These are phyloP conservation scores for Aspergillus neotritici DNA, from an alignment of 2,329 filamentous ascomycete species.

Conservation along the genomic window DNA sequence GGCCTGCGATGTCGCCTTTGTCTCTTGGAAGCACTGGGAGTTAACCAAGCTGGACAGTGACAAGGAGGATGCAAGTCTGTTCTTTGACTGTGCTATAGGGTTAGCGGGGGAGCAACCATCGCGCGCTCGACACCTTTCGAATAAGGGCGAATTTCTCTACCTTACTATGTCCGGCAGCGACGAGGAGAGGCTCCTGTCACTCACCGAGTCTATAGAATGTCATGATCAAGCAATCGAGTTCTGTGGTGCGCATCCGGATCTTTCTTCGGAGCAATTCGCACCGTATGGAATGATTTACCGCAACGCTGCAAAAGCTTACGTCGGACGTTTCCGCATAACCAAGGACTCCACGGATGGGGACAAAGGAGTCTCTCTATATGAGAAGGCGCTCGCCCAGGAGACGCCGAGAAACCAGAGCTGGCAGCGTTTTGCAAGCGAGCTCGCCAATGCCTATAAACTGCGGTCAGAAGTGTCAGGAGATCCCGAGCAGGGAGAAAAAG, in stretches of 20 bases:
- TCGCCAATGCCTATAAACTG: neutral
- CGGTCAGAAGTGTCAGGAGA: neutral
- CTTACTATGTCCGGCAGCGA: neutral
- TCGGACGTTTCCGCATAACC: neutral
- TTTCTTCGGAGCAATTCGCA: neutral
- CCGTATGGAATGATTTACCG: slow-evolving; percentile 4
- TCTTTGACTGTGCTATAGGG: slow-evolving; percentile 2
- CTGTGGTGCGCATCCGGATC: neutral
- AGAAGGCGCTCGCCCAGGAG: slow-evolving; percentile 1
- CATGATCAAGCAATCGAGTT: slow-evolving; percentile 1
- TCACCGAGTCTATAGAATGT: neutral
- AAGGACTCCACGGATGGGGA: neutral
- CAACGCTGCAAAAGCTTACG: slow-evolving; percentile 1
- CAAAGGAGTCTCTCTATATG: neutral
- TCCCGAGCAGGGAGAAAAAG: neutral
- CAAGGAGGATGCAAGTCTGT: neutral
- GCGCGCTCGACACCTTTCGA: slow-evolving; percentile 1
- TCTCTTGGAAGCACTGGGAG: neutral
- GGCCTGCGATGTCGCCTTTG: slow-evolving; percentile 2
- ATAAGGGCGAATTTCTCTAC: slow-evolving; percentile 1
- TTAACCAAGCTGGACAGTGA: neutral
- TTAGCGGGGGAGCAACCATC: neutral
- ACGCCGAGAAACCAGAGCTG: neutral
- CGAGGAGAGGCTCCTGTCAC: neutral
- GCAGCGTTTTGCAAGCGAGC: neutral